Percentiles rank a stretch among this genome's conserved stretches.
Evolutionary conservation across 2,329 filamentous ascomycete genomes (phyloP).

Genomic region (Hypoxylon sp.): DNA sequence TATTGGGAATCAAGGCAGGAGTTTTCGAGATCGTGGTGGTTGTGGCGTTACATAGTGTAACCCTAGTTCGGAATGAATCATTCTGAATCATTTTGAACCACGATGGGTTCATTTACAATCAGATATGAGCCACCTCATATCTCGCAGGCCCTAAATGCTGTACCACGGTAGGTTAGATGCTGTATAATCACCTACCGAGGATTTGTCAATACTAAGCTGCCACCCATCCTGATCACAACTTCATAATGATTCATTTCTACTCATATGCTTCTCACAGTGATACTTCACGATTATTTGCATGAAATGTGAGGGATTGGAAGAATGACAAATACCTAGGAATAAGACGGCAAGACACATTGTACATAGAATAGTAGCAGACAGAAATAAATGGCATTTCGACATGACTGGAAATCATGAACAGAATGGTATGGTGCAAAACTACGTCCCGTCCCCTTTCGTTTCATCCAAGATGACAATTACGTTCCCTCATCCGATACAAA

Average conservation of each 20-base stretch:
- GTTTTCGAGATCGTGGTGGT: background rate
- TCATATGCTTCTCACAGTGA: slow-evolving; percentile 29
- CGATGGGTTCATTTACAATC: slow-evolving; percentile 18
- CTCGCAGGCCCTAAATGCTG: background rate
- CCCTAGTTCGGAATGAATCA: slow-evolving; percentile 26
- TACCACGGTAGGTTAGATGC: background rate
- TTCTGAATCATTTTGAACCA: slow-evolving; percentile 19
- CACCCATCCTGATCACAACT: background rate
- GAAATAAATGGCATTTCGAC: slow-evolving; percentile 18
- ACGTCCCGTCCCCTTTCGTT: background rate
- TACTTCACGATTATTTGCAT: slow-evolving; percentile 3
- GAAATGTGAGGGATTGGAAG: background rate
- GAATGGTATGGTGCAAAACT: slow-evolving; percentile 26
- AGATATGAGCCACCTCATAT: slow-evolving; percentile 12
- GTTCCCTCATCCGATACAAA: slow-evolving; percentile 49
- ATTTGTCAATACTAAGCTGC: background rate
- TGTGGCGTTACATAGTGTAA: background rate
- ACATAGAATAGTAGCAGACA: slow-evolving; percentile 12
- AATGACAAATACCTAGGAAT: slow-evolving; percentile 22
- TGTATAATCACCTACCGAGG: background rate
- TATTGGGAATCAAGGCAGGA: background rate
- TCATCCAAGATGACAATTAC: slow-evolving; percentile 45
- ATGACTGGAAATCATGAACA: slow-evolving; percentile 6
- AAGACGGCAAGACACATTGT: background rate
- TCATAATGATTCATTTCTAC: slow-evolving; percentile 34